A percentile compares a stretch with the other conserved stretches of the same genome.
Evolutionary conservation across 257 asterid species (phyloP).

Genomic region (Penstemon barbatus): DNA sequence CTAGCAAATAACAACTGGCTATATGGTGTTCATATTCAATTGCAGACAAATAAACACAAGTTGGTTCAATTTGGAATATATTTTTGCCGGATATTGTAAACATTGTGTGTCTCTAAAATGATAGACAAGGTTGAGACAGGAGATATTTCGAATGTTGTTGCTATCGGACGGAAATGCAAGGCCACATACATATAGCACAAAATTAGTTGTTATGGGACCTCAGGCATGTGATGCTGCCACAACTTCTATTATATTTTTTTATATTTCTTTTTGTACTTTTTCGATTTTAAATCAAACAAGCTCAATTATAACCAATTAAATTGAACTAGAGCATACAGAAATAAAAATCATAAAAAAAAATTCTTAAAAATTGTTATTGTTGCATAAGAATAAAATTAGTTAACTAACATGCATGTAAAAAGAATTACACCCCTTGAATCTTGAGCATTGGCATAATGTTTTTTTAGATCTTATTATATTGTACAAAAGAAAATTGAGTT

Average conservation of each 20-base stretch:
- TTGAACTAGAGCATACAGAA: too few relatives aligned
- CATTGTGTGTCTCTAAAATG: constrained; percentile 11
- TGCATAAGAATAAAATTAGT: too few relatives aligned
- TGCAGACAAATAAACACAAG: background rate
- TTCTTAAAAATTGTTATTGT: too few relatives aligned
- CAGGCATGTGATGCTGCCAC: constrained; percentile 38
- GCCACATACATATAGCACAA: constrained; percentile 42
- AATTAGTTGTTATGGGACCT: constrained; percentile 48
- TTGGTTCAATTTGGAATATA: constrained; percentile 9
- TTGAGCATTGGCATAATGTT: too few relatives aligned
- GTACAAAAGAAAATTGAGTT: too few relatives aligned
- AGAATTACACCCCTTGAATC: too few relatives aligned
- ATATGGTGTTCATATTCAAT: constrained; percentile 18
- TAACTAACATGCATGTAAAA: too few relatives aligned
- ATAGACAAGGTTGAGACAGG: constrained; percentile 37
- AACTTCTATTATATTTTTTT: constrained; percentile 21
- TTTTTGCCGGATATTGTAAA: background rate
- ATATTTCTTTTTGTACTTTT: background rate
- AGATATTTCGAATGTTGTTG: constrained; percentile 32
- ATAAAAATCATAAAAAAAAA: too few relatives aligned
- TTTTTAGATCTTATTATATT: too few relatives aligned
- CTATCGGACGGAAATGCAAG: constrained; percentile 31
- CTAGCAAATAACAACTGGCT: constrained; percentile 27
- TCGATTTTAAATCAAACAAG: background rate
- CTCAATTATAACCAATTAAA: too few relatives aligned